Evolutionary conservation across 75 land plant genomes (phyloP), one percentile per base, ranked within the genome.

Genomic region (Selaginella tamariscina): DNA sequence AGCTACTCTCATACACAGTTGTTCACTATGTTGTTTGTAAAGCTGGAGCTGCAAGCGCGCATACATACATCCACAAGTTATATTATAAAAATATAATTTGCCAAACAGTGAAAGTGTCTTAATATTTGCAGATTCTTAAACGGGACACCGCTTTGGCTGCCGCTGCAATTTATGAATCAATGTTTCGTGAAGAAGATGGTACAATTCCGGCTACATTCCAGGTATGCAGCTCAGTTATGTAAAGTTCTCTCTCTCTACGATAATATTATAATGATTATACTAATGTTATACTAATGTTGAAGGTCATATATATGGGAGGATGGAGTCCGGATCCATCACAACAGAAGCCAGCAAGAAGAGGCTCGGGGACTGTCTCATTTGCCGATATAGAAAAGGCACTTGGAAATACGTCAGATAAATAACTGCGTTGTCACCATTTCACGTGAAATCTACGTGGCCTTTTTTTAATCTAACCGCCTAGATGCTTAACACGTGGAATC

Each of bases 271-370:
- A 39, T 5, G 11, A 39, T 5, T n/a, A n/a, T n/a, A n/a, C n/a
- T n/a, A n/a, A n/a, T n/a, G n/a, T n/a, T n/a, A n/a, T n/a, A n/a
- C n/a, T n/a, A n/a, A n/a, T n/a, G n/a, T n/a, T 73, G 54, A 69
- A 91, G 96, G 93, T 91, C 13, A 89, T 92, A 20, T 88, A 89
- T 70, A 89, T 89, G 97, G 92, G 89, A n/a, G 93, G 96, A 1
- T 91, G 96, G 96, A 80, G 77, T 65, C 93, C 91, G 54, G 84
- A 88, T 68, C 71, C 84, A 11, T 88, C 95, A 15, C 97, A 92
- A 32, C 95, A 84, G 75, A 81, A 75, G 56, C 83, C 97, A 0
- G 88, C 84, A 73, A 77, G 78, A 31, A 84, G 97, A 73, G 97
- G 97, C 26, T 86, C 97, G 59, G 97, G 92, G 32, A 92, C 87